Evolutionary conservation across 1,284 basidiomycete genomes (phyloP), one percentile per base, ranked within the genome.

Genomic region (Cryptococcus depauperatus): DNA sequence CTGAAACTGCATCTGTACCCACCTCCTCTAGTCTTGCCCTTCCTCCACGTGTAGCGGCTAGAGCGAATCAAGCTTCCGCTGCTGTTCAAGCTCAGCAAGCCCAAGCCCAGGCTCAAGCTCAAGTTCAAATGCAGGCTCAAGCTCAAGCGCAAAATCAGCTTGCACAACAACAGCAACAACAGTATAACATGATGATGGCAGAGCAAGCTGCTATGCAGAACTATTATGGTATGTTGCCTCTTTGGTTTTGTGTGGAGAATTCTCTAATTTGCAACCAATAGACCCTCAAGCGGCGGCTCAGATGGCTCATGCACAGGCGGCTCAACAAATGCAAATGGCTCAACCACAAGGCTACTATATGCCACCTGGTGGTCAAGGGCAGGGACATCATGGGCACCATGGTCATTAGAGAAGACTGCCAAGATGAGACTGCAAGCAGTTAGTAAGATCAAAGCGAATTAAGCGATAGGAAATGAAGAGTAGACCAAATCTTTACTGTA

Each of bases 41-140:
- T 1, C 64, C 64, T 44, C 62, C 64, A 16, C 58, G 60, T 42
- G 41, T 44, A 18, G 41, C 40, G 4, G 43, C 41, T 8, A 35
- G 44, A 19, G 44, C 51, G 19, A 43, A 50, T 22, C 44, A 50
- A 38, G 48, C 46, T 19, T 51, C 47, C 19, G 47, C 49, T 21
- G 50, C 53, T 26, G 41, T 33, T 7, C 54, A 54, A 29, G 48
- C 43, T 8, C 58, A 56, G 30, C 43, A 38, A 16, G 44, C 47
- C 11, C n/a, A n/a, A n/a, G 44, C 44, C n/a, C 75, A 75, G 37
- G 66, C 68, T 4, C 73, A 75, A 44, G 61, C 68, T 14, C 61
- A 64, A 46, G 75, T 75, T 40, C 66, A 68, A 33, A 46, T 37
- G n/a, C 50, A 50, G 28, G 50, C 52, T 34, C 25, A 61, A 57